Evolutionary conservation across 1,139 yeast genomes (phyloP), one percentile per base, ranked within the genome.

Genomic region (Suhomyces yuchorum): DNA sequence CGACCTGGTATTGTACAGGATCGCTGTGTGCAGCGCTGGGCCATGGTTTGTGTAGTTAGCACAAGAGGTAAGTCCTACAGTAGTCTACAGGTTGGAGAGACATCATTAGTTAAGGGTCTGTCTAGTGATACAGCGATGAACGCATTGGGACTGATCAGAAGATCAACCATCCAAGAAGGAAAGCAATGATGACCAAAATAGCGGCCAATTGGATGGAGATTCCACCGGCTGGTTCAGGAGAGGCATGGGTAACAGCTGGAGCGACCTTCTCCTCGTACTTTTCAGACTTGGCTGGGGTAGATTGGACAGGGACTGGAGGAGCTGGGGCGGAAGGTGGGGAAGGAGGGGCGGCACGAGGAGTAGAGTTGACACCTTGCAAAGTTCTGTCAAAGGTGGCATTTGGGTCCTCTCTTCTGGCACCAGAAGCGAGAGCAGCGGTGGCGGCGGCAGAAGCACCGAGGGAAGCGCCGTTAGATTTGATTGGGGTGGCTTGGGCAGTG

Each of bases 81-180:
- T n/a, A 11, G 12, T 9, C 39, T 37, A 37, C 39, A 37, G 8
- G 19, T n/a, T 15, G 30, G 19, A 37, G 34, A 37, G 39, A 34
- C 26, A 37, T 20, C 30, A 37, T 37, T 37, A 37, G 39, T 14
- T 37, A 37, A 37, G 28, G 34, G 39, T 35, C 32, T 17, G 45
- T 37, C 43, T 46, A 42, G 36, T 41, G 48, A 28, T 45, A 45
- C 48, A 45, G 41, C 35, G 30, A 30, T 14, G 12, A 14, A 30
- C 34, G 37, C 18, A 17, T 14, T 17, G 22, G 26, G 30, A 14
- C 23, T 15, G 17, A 28, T 42, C 71, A 81, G 60, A 81, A 79
- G 50, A 81, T 71, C 61, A 78, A 70, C 84, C 85, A 81, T 46
- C 87, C 86, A 52, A 81, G 65, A 53, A 82, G 68, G 70, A 82